phyloP scores from a whole-genome alignment of 345 rosid species.

The Pistacia vera region DNA sequence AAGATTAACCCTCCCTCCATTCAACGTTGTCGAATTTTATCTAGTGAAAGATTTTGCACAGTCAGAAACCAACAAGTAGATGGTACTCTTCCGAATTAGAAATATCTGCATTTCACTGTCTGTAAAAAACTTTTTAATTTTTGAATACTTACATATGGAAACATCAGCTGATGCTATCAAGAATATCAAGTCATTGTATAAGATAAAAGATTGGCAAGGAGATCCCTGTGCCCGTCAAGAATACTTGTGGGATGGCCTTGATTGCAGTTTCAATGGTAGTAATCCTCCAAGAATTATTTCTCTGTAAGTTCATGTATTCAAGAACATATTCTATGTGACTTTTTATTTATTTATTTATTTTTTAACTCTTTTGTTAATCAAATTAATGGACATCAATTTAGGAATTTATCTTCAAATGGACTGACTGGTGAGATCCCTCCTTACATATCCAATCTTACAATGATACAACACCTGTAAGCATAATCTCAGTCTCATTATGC shows the following conservation, averaged over 20 bases:
- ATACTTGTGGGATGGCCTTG: slow-evolving; percentile 34
- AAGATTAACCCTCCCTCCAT: slow-evolving; percentile 50
- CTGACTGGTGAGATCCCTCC: slow-evolving; percentile 32
- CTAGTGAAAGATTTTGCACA: slow-evolving; percentile 27
- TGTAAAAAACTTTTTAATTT: too few relatives aligned
- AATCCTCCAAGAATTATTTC: slow-evolving; percentile 30
- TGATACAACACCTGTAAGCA: slow-evolving; percentile 31
- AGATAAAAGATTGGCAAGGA: slow-evolving; percentile 41
- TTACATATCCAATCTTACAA: slow-evolving; percentile 26
- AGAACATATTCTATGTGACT: neutral
- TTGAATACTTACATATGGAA: neutral
- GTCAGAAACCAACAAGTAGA: slow-evolving; percentile 32
- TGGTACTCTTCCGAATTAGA: slow-evolving; percentile 23
- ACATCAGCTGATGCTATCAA: slow-evolving; percentile 34
- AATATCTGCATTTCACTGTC: neutral
- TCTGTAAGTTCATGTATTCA: slow-evolving; percentile 25
- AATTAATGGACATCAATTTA: slow-evolving; percentile 3
- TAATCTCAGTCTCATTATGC: neutral
- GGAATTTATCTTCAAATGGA: slow-evolving; percentile 35
- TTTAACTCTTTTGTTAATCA: neutral
- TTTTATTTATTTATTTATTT: too few relatives aligned
- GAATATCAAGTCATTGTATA: slow-evolving; percentile 29
- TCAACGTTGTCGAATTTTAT: slow-evolving; percentile 42
- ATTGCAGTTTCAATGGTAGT: slow-evolving; percentile 23
- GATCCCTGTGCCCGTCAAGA: slow-evolving; percentile 43